phyloP scores from a whole-genome alignment of 805 yeast species.

The Komagataella mondaviorum region DNA sequence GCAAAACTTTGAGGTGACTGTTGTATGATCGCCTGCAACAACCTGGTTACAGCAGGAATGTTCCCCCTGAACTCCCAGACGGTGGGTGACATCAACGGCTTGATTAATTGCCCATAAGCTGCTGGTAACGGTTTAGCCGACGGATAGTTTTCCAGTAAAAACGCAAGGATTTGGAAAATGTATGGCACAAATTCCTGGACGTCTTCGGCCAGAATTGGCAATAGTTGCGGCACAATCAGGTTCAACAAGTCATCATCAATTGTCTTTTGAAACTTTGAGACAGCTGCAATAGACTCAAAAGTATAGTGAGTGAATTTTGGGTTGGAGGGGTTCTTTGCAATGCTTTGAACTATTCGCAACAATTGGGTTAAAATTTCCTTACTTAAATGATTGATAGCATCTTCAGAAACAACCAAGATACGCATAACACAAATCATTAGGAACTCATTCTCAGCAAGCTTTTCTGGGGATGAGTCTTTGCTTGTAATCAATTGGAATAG shows the following conservation, averaged over 20 bases:
- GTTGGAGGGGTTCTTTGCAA: conserved; percentile 85
- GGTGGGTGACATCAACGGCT: conserved; percentile 78
- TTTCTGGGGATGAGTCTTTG: conserved; percentile 63
- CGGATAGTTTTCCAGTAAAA: conserved; percentile 51
- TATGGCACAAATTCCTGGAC: conserved; percentile 93
- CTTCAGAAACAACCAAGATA: conserved; percentile 60
- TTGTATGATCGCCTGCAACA: conserved; percentile 52
- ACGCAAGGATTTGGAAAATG: conserved; percentile 81
- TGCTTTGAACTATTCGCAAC: conserved; percentile 51
- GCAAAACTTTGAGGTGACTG: conserved; percentile 30
- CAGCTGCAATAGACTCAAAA: conserved; percentile 76
- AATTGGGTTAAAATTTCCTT: conserved; percentile 47
- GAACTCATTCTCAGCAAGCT: conserved; percentile 89
- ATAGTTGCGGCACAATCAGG: conserved; percentile 50
- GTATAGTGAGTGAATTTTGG: conserved; percentile 86
- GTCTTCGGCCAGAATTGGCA: conserved; percentile 63
- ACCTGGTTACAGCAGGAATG: conserved; percentile 81
- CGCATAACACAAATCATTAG: conserved; percentile 84
- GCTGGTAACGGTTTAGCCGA: conserved; percentile 38
- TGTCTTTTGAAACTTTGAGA: conserved; percentile 37
- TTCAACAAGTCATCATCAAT: conserved; percentile 29
- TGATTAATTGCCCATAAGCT: conserved; percentile 49
- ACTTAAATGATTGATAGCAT: conserved; percentile 34
- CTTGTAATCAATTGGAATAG: conserved; percentile 55
- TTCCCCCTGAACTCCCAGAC: conserved; percentile 93